Evolutionary conservation across 768 basidiomycete genomes (phyloP), one percentile per base, ranked within the genome.

Genomic region (Suillus brevipes): DNA sequence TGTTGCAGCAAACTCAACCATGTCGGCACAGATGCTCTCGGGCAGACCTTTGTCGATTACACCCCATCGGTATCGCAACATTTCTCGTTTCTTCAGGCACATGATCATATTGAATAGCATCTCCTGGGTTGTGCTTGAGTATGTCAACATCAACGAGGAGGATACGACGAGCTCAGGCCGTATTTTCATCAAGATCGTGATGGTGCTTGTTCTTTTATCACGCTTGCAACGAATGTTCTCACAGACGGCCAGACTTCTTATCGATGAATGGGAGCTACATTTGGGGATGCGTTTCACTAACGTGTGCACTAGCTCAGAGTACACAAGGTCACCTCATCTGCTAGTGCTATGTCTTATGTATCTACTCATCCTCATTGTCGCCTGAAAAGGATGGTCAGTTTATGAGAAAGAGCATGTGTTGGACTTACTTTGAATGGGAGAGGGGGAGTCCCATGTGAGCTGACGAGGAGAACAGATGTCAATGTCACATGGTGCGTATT

Each of bases 21-120:
- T 25, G 84, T 94, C 18, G 99, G 97, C 95, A 92, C 90, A 65
- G 94, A 95, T 52, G 85, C 83, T 68, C 91, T 93, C 75, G 95
- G 99, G 76, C 78, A 87, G 63, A 92, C 95, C 1, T 99, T 99
- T 78, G 77, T 73, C 50, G 91, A 86, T 73, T 99, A 99, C 97
- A 6, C 94, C 99, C 72, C 97, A 99, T 81, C 91, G 97, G 67
- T 99, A 98, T 78, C 94, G 97, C 61, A 99, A 99, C 75, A 97
- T 99, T 67, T 92, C 94, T 12, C 88, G 95, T 50, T 95, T 99
- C 82, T 98, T 99, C 70, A 97, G 97, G 1, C 95, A 97, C 74
- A 82, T 99, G 31, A 67, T 98, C 65, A 86, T 91, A 7, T 89
- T 85, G n/a, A 97, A 99, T 75, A 85, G 92, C 1, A 83, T 99